Conservation (phyloP, 768 basidiomycete genomes). For the Kwoniella heveanensis region DNA sequence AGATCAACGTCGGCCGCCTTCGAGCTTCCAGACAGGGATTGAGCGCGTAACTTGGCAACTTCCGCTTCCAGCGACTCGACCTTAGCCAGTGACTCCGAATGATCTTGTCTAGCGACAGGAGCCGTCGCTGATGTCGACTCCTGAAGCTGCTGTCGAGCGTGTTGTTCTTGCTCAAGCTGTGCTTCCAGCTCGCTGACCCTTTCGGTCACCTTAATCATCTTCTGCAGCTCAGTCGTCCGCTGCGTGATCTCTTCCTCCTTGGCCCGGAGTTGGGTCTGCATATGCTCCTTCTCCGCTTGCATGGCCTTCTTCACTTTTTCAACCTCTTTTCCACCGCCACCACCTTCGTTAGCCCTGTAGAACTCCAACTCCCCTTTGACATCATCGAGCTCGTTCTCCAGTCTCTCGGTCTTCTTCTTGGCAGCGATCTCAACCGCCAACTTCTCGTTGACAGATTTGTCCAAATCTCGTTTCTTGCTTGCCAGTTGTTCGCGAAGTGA, state of each 20-base stretch:
- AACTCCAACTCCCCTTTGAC: slow-evolving; percentile 49
- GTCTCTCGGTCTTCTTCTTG: slow-evolving; percentile 41
- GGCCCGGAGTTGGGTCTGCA: slow-evolving; percentile 28
- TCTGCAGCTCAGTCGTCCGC: slow-evolving; percentile 24
- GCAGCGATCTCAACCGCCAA: slow-evolving; percentile 44
- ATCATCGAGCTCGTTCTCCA: slow-evolving; percentile 47
- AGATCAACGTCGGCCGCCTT: slow-evolving; percentile 3
- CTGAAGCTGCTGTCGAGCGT: slow-evolving; percentile 4
- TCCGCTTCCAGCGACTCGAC: slow-evolving; percentile 28
- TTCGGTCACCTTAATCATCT: slow-evolving; percentile 9
- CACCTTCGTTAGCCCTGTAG: slow-evolving; percentile 25
- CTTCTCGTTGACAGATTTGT: slow-evolving; percentile 54
- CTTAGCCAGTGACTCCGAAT: slow-evolving; percentile 4
- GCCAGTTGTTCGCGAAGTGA: slow-evolving; percentile 39
- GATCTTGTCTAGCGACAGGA: background rate
- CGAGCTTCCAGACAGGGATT: background rate
- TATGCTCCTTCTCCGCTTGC: slow-evolving; percentile 26
- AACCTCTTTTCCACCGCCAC: slow-evolving; percentile 27
- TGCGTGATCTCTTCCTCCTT: slow-evolving; percentile 33
- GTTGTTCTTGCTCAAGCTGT: slow-evolving; percentile 28
- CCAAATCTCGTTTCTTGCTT: slow-evolving; percentile 32
- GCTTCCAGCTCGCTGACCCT: slow-evolving; percentile 26
- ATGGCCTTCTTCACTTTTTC: slow-evolving; percentile 42
- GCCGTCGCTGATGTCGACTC: background rate
- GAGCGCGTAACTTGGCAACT: slow-evolving; percentile 10